Conservation (phyloP, 352 stramenopile species). For the Pythium aristosporum region DNA sequence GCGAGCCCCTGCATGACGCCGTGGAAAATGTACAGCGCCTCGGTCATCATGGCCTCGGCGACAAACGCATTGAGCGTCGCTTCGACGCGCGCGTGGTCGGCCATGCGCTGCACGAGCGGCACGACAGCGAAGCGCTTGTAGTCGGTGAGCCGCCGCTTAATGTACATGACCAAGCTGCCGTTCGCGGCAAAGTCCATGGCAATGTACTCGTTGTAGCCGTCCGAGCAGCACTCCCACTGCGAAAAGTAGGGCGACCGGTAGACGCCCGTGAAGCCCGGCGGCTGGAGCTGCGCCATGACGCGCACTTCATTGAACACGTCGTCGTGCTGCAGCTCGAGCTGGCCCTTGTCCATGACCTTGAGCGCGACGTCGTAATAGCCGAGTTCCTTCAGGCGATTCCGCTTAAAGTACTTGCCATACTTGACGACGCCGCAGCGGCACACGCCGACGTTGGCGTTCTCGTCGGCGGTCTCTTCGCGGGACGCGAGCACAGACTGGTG, state of each 20-base stretch:
- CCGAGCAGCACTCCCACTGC: conserved; percentile 71
- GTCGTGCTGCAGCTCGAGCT: conserved; percentile 69
- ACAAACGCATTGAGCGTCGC: conserved; percentile 57
- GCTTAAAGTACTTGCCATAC: conserved; percentile 72
- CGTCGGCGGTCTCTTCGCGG: conserved; percentile 43
- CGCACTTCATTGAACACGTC: conserved; percentile 79
- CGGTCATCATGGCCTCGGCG: conserved; percentile 66
- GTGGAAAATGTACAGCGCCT: conserved; percentile 63
- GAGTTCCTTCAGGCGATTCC: conserved; percentile 29
- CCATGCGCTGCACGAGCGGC: conserved; percentile 51
- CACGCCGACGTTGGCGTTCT: conserved; percentile 51
- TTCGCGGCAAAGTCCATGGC: conserved; percentile 75
- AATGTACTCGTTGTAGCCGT: conserved; percentile 77
- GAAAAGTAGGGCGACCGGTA: conserved; percentile 65
- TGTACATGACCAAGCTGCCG: conserved; percentile 65
- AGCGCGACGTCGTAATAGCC: conserved; percentile 60
- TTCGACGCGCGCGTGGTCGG: conserved; percentile 46
- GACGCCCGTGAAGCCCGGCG: conserved; percentile 49
- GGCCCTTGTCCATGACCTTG: conserved; percentile 73
- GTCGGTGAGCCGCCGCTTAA: conserved; percentile 58
- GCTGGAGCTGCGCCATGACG: conserved; percentile 77
- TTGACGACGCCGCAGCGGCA: conserved; percentile 78
- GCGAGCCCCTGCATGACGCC: conserved; percentile 64
- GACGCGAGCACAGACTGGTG: conserved; percentile 40
- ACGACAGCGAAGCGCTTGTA: conserved; percentile 69